Base-by-base conservation (phyloP, 305 asterid genomes). In the Ajuga reptans region DNA sequence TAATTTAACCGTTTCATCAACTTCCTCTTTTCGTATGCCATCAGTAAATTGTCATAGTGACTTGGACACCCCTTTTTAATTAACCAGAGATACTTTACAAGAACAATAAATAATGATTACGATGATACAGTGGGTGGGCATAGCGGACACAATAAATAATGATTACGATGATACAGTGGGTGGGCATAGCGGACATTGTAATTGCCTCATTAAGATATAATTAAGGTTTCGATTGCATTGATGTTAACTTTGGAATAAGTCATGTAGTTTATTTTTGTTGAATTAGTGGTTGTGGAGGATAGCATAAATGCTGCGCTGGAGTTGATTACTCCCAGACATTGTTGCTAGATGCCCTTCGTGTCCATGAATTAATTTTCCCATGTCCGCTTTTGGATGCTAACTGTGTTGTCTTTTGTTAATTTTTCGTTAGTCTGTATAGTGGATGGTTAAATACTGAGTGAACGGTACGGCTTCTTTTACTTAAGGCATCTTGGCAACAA, bases 381-480 rank as follows among this genome's bases (percentile, higher is more conserved):
- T 39, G 45, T 34, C 56, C 41, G 7, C 37, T 49, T 68, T 53
- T 10, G 41, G 29, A 60, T 59, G 51, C 37, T 62, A 59, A 64
- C 27, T 21, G 27, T 21, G 27, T 0, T 0, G 1, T 21, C 27
- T 21, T 21, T 21, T 27, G 14, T 55, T 61, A 46, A 67, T 24
- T 59, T 37, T 58, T 29, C 18, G 33, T 9, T 9, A n/a, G 18
- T n/a, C 6, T 64, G 17, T 27, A 12, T 16, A 3, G 17, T 50
- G 66, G 68, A 37, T 70, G 64, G 47, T 33, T 49, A 18, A 71
- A 1, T 72, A 9, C 56, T 43, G 15, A 17, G 71, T 45, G 41
- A 54, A 53, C 17, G 43, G 5, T 37, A 52, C 10, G 17, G 64
- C 16, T 57, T 68, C 39, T 51, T 49, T 59, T 63, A 39, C 58